Evolutionary conservation across 2,329 filamentous ascomycete species (phyloP).

Genomic region (Talaromyces funiculosus): DNA sequence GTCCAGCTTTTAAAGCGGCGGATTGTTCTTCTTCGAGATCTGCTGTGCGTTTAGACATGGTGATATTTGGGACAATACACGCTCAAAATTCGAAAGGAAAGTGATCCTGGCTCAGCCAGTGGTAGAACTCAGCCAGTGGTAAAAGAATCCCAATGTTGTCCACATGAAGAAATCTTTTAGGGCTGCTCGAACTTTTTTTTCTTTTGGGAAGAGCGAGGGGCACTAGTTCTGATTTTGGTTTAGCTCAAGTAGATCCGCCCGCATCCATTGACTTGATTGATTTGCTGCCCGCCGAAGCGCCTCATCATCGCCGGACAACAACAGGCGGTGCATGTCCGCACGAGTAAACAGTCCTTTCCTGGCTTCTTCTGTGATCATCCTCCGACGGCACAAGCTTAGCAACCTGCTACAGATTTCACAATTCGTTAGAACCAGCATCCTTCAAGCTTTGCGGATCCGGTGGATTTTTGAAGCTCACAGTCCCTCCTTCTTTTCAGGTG

Average conservation of each 20-base stretch:
- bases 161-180: slow-evolving; percentile 12
- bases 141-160: background rate
- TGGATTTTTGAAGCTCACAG: background rate
- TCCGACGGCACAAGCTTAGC: background rate
- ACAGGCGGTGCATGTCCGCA: background rate
- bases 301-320: slow-evolving; percentile 3
- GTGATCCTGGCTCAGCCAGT: slow-evolving; percentile 14
- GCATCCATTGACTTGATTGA: slow-evolving; percentile 6
- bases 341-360: background rate
- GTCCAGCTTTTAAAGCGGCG: slow-evolving; percentile 56
- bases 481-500: background rate
- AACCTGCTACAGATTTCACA: background rate
- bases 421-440: background rate
- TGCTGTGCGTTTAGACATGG: slow-evolving; percentile 57
- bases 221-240: slow-evolving; percentile 2
- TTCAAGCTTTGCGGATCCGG: background rate
- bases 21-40: slow-evolving; percentile 47
- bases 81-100: slow-evolving; percentile 2
- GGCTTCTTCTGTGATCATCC: background rate
- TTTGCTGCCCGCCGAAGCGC: slow-evolving; percentile 11
- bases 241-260: slow-evolving; percentile 13
- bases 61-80: slow-evolving; percentile 15
- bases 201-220: slow-evolving; percentile 11
- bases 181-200: slow-evolving; percentile 16
- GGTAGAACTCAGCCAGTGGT: background rate